Evolutionary conservation across 225 moss, liverwort and hornwort species (phyloP), one percentile per base, ranked within the genome.

Genomic region (Marchantia paleacea): DNA sequence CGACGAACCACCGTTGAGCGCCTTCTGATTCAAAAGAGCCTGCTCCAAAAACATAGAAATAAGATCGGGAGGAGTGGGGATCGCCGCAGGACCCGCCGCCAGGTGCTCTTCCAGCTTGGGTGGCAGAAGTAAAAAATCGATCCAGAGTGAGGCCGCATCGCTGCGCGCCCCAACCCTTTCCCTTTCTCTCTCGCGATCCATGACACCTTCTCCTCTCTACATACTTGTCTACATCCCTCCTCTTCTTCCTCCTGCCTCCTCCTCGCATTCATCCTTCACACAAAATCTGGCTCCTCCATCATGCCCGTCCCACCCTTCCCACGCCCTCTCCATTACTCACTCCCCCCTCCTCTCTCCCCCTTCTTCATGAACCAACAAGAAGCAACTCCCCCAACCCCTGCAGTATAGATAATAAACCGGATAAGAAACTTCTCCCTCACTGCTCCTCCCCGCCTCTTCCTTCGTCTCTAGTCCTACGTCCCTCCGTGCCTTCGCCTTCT

Each of bases 41-140:
- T 99, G 99, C 88, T 99, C 99, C 89, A 99, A 78, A 82, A 99
- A 99, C 86, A 94, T 91, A 69, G 88, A 85, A 78, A 99, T 92
- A 49, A 99, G 91, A 80, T 99, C 95, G 24, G 90, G 86, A 16
- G 94, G 83, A 54, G 88, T 84, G 16, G 97, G 97, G 47, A 87
- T 82, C 53, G 80, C 84, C 58, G 78, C 73, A 81, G 75, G 79
- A 57, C 92, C 97, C n/a, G 82, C 86, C 30, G 83, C 88, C 49
- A 99, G 86, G 72, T 99, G 92, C 79, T 99, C 95, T 84, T 99
- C 97, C 63, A 99, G 87, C 85, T 88, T 99, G 84, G 90, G 82
- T 10, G 97, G 95, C 26, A 99, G 93, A 75, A 99, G 85, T 75
- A 99, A 68, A 82, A 90, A 99, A 72, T 99, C 97, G 76, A 99